Base-by-base conservation (phyloP, 202 grass and related monocot genomes). In the Zizania palustris region DNA sequence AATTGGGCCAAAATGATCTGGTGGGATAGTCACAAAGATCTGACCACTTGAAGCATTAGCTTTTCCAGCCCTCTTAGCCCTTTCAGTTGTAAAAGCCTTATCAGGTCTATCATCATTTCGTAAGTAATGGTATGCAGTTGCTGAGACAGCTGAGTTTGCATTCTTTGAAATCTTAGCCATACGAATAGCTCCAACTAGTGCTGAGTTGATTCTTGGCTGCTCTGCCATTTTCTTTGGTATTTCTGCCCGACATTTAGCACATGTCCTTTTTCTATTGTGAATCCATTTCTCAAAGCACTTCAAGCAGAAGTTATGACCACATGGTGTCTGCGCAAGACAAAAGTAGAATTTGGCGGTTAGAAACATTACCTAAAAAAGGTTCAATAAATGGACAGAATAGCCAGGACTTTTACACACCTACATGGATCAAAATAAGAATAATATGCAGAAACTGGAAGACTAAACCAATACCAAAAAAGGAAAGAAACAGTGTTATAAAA, bases 1-100 rank as follows among this genome's bases (percentile, higher is more conserved):
- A 67, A 97, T 97, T 45, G 95, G 95, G 18, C 95, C 95, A 83
- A 97, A 92, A 84, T 92, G 87, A 67, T 92, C 91, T 12, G 89
- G 85, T 16, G 91, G 44, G 40, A 97, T 84, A 4, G 95, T 97
- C 34, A 97, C 95, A 90, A 98, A 98, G 58, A 94, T 98, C 54
- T 98, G 91, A 3, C 95, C 95, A 72, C 91, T 92, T 35, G 88
- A 92, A 56, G 95, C 91, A 84, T 98, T 98, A 1, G 89, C 86
- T 73, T 92, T 97, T n/a, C 91, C 89, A 39, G 87, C 28, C 60
- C 34, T 88, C 79, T 97, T 97, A 69, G 91, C 89, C 40, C 94
- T 80, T 9, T 90, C 94, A 21, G 91, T 88, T 14, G 88, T 97
- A 61, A 93, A 97, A 60, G 94, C 91, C 45, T 90, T 88, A 4